Evolutionary conservation across 1,284 basidiomycete genomes (phyloP).

Genomic region (Spongiforma sp.): DNA sequence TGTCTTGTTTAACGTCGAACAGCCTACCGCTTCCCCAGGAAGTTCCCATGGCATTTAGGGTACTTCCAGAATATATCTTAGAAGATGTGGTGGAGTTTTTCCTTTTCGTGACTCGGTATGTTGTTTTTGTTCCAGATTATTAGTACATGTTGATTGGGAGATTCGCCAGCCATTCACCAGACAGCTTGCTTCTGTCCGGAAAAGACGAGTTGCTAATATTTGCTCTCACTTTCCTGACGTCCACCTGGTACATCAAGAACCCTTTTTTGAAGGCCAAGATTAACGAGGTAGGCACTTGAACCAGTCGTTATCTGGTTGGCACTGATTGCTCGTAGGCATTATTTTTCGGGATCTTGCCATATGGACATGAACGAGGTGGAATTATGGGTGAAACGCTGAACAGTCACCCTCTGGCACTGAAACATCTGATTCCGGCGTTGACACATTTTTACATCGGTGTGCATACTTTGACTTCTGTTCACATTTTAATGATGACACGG

Average conservation of each 20-base stretch:
- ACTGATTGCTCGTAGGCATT: constrained; percentile 64
- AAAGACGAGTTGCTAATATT: constrained; percentile 92
- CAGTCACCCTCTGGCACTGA: constrained; percentile 83
- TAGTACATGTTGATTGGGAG: constrained; percentile 14
- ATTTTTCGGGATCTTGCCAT: constrained; percentile 82
- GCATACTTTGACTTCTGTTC: background rate
- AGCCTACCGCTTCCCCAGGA: constrained; percentile 89
- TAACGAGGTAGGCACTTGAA: constrained; percentile 69
- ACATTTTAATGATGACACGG: constrained; percentile 1
- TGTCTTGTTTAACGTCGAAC: constrained; percentile 17
- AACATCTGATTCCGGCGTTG: constrained; percentile 90
- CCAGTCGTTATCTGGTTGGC: background rate
- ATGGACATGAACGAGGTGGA: constrained; percentile 77
- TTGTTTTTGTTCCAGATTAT: background rate
- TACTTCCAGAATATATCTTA: constrained; percentile 93
- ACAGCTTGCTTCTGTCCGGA: constrained; percentile 82
- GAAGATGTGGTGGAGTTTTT: constrained; percentile 95
- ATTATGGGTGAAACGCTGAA: constrained; percentile 86
- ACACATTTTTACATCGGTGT: constrained; percentile 96
- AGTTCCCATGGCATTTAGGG: constrained; percentile 84
- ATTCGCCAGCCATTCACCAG: constrained; percentile 67
- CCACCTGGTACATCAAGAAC: constrained; percentile 98
- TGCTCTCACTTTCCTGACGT: constrained; percentile 90
- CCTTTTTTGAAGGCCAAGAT: constrained; percentile 99
- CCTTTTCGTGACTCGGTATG: constrained; percentile 83